Evolutionary conservation across 2,329 filamentous ascomycete species (phyloP).

Genomic region (Exophiala phaeomuriformis): DNA sequence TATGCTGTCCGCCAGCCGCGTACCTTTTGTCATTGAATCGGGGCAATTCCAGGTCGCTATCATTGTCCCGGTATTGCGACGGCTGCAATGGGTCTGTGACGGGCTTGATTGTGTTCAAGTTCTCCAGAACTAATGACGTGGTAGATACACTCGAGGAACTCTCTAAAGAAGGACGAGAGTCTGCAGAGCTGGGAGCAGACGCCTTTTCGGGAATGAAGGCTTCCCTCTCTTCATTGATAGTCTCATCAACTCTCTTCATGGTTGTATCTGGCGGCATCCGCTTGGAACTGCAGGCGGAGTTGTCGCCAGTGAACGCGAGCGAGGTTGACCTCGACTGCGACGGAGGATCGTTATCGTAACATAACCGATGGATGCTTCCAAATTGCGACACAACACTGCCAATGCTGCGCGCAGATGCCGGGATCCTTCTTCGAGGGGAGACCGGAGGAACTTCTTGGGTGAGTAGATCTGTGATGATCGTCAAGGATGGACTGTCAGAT

Average conservation of each 20-base stretch:
- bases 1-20: constrained; percentile 12
- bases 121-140: constrained; percentile 30
- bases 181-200: not conserved
- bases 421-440: constrained; percentile 14
- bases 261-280: constrained; percentile 2
- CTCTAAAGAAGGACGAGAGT: constrained; percentile 18
- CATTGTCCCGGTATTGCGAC: constrained; percentile 26
- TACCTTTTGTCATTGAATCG: constrained; percentile 18
- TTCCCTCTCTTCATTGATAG: constrained; percentile 12
- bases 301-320: constrained; percentile 16
- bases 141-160: constrained; percentile 27
- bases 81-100: constrained; percentile 10
- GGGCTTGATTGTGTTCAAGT: constrained; percentile 21
- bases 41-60: constrained; percentile 28
- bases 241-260: constrained; percentile 7
- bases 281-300: constrained; percentile 7
- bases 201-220: constrained; percentile 8
- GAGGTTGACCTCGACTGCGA: constrained; percentile 18
- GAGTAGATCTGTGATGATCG: constrained; percentile 14
- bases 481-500: not conserved
- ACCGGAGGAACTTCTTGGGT: constrained; percentile 9
- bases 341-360: constrained; percentile 10
- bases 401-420: constrained; percentile 1
- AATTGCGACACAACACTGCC: constrained; percentile 8
- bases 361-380: constrained; percentile 5